Conservation (phyloP, 2,329 filamentous ascomycete species). For the Epichloe bromicola region DNA sequence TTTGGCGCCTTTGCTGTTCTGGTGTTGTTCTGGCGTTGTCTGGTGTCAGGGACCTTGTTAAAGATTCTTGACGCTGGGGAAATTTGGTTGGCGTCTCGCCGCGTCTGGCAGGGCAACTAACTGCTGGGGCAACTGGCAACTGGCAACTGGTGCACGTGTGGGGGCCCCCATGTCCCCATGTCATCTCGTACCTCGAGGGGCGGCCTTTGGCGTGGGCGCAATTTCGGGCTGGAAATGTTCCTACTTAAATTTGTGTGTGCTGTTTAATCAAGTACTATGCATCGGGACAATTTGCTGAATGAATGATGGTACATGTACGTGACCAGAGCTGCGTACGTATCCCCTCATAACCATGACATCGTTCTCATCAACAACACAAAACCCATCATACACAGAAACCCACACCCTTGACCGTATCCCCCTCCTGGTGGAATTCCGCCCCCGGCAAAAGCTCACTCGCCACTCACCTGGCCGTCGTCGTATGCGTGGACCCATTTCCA, state of each 20-base stretch:
- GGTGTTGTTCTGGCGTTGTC: no score
- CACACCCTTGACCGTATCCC: constrained; percentile 34
- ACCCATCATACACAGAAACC: constrained; percentile 15
- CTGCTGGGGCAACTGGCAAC: background rate
- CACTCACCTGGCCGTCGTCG: constrained; percentile 49
- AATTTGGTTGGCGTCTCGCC: background rate
- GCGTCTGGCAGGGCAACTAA: constrained; percentile 3
- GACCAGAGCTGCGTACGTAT: background rate
- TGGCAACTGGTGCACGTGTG: background rate
- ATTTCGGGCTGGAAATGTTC: constrained; percentile 27
- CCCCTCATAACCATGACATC: background rate
- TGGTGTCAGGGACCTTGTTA: no score
- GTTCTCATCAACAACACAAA: background rate
- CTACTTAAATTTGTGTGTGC: no score
- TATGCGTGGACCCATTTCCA: constrained; percentile 42
- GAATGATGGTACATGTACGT: background rate
- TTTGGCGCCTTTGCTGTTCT: no score
- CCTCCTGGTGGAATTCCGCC: constrained; percentile 37
- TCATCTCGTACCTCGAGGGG: constrained; percentile 42
- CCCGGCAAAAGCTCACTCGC: constrained; percentile 35
- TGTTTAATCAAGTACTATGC: background rate
- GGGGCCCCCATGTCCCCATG: constrained; percentile 29
- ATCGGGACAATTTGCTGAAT: background rate
- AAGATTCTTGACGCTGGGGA: no score
- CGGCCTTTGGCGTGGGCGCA: constrained; percentile 27